phyloP scores from a whole-genome alignment of 805 yeast species.

The Candida rishiriensis region DNA sequence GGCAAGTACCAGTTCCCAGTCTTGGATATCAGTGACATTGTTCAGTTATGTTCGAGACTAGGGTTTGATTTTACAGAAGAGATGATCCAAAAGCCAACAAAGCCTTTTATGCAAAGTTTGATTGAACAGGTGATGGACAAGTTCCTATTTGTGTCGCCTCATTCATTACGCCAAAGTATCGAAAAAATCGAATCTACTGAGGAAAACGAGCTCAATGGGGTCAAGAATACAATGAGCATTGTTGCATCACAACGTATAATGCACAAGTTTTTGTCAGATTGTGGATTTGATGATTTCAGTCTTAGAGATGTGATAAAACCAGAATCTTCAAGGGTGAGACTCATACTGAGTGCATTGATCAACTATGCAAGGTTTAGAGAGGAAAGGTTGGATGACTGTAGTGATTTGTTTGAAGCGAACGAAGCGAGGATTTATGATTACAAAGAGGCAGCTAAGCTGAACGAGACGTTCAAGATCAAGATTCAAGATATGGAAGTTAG shows the following conservation, averaged over 20 bases:
- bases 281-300: slow-evolving; percentile 76
- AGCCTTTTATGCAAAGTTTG: slow-evolving; percentile 28
- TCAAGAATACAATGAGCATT: slow-evolving; percentile 41
- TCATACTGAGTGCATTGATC: slow-evolving; percentile 76
- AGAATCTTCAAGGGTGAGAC: slow-evolving; percentile 57
- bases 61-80: slow-evolving; percentile 29
- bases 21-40: slow-evolving; percentile 26
- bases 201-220: slow-evolving; percentile 14
- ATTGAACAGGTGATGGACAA: slow-evolving; percentile 32
- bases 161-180: slow-evolving; percentile 23
- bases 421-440: slow-evolving; percentile 45
- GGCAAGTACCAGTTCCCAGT: slow-evolving; percentile 31
- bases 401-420: slow-evolving; percentile 51
- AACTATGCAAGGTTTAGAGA: slow-evolving; percentile 84
- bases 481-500: slow-evolving; percentile 14
- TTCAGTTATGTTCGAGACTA: slow-evolving; percentile 21
- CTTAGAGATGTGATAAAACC: slow-evolving; percentile 74
- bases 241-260: slow-evolving; percentile 58
- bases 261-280: slow-evolving; percentile 56
- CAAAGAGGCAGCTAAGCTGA: slow-evolving; percentile 39
- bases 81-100: slow-evolving; percentile 27
- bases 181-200: slow-evolving; percentile 19
- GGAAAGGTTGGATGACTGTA: slow-evolving; percentile 67
- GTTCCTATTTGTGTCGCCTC: slow-evolving; percentile 30
- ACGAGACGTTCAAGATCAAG: slow-evolving; percentile 32